Conservation (phyloP, 108 stramenopile genomes). For the Epithemia pelagica region DNA sequence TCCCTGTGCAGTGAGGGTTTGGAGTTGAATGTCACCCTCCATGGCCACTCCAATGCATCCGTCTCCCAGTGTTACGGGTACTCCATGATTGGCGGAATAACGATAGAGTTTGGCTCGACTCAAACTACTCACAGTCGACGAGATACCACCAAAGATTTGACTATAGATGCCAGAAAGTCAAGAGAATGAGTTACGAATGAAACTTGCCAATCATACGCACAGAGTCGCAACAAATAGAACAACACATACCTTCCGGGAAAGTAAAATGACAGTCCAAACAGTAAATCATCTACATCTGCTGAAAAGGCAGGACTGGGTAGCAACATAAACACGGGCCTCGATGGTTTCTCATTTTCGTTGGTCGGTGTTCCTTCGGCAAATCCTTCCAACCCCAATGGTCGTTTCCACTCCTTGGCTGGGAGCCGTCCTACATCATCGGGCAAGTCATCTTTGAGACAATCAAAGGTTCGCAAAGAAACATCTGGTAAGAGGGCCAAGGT, state of each 20-base stretch:
- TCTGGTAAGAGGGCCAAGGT: conserved; percentile 62
- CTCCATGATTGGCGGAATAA: conserved; percentile 25
- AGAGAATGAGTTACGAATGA: conserved; percentile 23
- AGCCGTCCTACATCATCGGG: conserved; percentile 45
- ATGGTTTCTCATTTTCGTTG: neutral
- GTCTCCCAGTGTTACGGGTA: conserved; percentile 42
- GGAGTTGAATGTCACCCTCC: conserved; percentile 55
- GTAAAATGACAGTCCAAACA: conserved; percentile 33
- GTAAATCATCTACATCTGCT: conserved; percentile 61
- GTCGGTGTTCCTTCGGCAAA: conserved; percentile 6
- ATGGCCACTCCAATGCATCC: conserved; percentile 76
- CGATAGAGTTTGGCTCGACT: conserved; percentile 61
- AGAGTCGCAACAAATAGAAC: too few relatives aligned
- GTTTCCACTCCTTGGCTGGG: conserved; percentile 30
- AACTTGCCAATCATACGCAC: too few relatives aligned
- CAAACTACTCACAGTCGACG: conserved; percentile 68
- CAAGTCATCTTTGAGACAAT: conserved; percentile 48
- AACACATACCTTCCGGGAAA: conserved; percentile 10
- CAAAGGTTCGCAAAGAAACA: conserved; percentile 53
- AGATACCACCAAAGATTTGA: conserved; percentile 61
- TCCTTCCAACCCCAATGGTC: conserved; percentile 30
- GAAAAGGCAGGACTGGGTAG: conserved; percentile 70
- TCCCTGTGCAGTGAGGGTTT: conserved; percentile 74
- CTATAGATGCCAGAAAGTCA: conserved; percentile 10
- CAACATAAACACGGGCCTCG: conserved; percentile 35